A percentile compares a stretch with the other conserved stretches of the same genome.
Evolutionary conservation across 306 rosid genomes (phyloP).

Genomic region (Astragalus membranaceus): DNA sequence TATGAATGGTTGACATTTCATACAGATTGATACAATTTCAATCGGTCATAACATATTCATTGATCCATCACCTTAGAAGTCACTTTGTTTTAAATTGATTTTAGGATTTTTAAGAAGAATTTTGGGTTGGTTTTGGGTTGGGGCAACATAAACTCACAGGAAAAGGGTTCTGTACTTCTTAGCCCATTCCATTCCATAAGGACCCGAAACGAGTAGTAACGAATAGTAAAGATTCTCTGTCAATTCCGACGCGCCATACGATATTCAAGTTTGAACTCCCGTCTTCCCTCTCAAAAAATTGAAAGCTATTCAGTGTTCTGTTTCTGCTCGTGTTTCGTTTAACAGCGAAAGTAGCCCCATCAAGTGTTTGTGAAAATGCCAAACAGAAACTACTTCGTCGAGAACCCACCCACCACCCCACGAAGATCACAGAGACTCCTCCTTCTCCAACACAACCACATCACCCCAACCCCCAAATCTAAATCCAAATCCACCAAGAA

Average conservation of each 20-base stretch:
- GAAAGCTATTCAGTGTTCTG: neutral
- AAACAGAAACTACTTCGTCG: constrained; percentile 10
- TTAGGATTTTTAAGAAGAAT: too few relatives aligned
- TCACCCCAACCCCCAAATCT: neutral
- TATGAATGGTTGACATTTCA: too few relatives aligned
- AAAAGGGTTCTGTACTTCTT: too few relatives aligned
- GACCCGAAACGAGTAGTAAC: too few relatives aligned
- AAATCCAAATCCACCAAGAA: constrained; percentile 5
- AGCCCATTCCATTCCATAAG: too few relatives aligned
- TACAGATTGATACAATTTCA: too few relatives aligned
- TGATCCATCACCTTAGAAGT: too few relatives aligned
- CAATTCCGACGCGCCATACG: neutral
- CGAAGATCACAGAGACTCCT: constrained; percentile 59
- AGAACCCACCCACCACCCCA: constrained; percentile 12
- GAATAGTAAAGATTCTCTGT: too few relatives aligned
- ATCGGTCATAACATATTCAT: too few relatives aligned
- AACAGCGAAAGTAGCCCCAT: neutral
- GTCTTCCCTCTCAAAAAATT: constrained; percentile 23
- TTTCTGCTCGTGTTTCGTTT: neutral
- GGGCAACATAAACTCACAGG: too few relatives aligned
- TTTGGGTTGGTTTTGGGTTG: too few relatives aligned
- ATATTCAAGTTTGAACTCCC: neutral
- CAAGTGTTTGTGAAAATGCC: constrained; percentile 58
- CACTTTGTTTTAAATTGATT: too few relatives aligned
- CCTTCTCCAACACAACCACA: constrained; percentile 4